Percentiles rank a stretch among this genome's conserved stretches.
These are phyloP conservation scores for Didymellaceae sp. DNA, from an alignment of 2,329 filamentous ascomycete species.

Conservation along the genomic window DNA sequence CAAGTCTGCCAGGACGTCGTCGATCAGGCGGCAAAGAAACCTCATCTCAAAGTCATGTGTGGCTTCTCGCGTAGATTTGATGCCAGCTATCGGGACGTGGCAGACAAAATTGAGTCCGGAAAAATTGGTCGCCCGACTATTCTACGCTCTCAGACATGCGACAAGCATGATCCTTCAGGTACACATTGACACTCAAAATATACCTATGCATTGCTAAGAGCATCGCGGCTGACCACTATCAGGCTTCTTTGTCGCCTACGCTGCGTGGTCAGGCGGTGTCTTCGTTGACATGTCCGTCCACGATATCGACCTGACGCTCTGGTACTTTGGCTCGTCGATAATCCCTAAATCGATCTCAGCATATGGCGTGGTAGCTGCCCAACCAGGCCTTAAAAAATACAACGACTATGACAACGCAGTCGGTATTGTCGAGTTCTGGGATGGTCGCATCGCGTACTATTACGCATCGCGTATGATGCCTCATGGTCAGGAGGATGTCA, in stretches of 20 bases:
- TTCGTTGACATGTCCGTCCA: constrained; percentile 76
- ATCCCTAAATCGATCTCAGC: constrained; percentile 60
- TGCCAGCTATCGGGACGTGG: constrained; percentile 68
- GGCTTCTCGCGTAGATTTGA: constrained; percentile 73
- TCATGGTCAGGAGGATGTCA: constrained; percentile 70
- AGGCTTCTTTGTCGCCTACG: constrained; percentile 73
- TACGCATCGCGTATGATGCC: constrained; percentile 72
- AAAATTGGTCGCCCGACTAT: constrained; percentile 66
- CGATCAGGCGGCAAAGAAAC: constrained; percentile 61
- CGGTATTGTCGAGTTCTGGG: constrained; percentile 70
- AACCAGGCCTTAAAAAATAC: constrained; percentile 63
- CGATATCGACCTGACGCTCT: constrained; percentile 70
- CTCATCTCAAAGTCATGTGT: constrained; percentile 70
- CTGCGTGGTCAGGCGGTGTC: constrained; percentile 69
- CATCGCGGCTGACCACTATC: background rate
- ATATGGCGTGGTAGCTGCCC: constrained; percentile 64
- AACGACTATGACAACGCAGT: constrained; percentile 69
- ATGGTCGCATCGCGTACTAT: constrained; percentile 68
- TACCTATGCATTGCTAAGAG: constrained; percentile 14
- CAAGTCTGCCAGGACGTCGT: constrained; percentile 67
- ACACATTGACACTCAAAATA: constrained; percentile 21
- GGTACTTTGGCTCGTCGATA: constrained; percentile 60
- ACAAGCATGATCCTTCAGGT: constrained; percentile 64
- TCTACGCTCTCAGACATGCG: constrained; percentile 70
- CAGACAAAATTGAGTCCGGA: constrained; percentile 59